Conservation (phyloP, 495 filamentous ascomycete species). For the Talaromyces wortmannii region DNA sequence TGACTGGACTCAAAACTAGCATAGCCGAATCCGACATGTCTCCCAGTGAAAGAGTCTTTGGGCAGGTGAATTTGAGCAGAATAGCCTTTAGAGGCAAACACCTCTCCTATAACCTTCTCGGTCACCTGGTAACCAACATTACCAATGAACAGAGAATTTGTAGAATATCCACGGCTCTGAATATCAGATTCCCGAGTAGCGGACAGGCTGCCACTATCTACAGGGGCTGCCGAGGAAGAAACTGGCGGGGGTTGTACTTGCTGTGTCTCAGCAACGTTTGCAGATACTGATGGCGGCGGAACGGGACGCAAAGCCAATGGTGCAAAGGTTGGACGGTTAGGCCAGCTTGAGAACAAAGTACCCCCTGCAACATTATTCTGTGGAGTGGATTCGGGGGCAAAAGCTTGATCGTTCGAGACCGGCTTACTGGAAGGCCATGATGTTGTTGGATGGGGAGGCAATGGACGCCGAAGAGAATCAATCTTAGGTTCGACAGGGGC, state of each 20-base stretch:
- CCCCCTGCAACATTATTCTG: neutral
- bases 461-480: neutral
- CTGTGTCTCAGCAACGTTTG: neutral
- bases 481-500: neutral
- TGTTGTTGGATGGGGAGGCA: neutral
- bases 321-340: conserved; percentile 3
- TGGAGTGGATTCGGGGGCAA: neutral
- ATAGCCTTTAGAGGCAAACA: conserved; percentile 66
- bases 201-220: neutral
- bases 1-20: conserved; percentile 69
- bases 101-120: conserved; percentile 62
- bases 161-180: conserved; percentile 53
- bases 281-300: neutral
- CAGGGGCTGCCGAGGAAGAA: neutral
- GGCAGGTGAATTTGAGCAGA: conserved; percentile 76
- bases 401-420: neutral
- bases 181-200: conserved; percentile 46
- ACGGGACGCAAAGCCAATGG: neutral
- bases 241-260: neutral
- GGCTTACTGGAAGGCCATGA: neutral
- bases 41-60: conserved; percentile 72
- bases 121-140: conserved; percentile 82
- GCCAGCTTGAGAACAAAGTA: conserved; percentile 1
- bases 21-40: conserved; percentile 91
- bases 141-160: conserved; percentile 81